Evolutionary conservation across 352 stramenopile genomes (phyloP).

Genomic region (Aphanomyces euteiches): DNA sequence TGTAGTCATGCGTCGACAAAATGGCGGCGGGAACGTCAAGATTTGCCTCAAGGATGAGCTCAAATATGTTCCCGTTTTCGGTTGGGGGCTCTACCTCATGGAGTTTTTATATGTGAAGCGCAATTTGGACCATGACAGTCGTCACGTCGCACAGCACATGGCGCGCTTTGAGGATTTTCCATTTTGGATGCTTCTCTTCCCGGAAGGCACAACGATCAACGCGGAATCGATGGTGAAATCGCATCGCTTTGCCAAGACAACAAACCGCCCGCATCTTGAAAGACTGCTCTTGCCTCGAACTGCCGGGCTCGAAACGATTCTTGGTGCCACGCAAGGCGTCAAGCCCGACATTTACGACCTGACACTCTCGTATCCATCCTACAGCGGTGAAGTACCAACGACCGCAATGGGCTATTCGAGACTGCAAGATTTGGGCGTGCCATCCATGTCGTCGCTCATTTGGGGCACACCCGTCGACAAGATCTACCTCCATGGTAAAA

Average conservation of each 20-base stretch:
- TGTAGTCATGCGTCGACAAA: constrained; percentile 47
- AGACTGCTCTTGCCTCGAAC: constrained; percentile 89
- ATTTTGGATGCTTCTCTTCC: constrained; percentile 88
- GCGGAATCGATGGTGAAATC: constrained; percentile 85
- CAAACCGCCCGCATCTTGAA: constrained; percentile 83
- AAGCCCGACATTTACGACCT: constrained; percentile 92
- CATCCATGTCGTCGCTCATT: constrained; percentile 68
- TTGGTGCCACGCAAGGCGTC: constrained; percentile 72
- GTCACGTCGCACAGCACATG: constrained; percentile 77
- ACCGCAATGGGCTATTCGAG: constrained; percentile 86
- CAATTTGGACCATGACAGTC: constrained; percentile 69
- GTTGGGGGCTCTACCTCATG: constrained; percentile 87
- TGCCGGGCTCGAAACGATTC: constrained; percentile 89
- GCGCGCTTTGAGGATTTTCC: constrained; percentile 75
- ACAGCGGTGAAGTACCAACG: constrained; percentile 80
- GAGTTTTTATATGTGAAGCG: constrained; percentile 88
- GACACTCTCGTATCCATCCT: constrained; percentile 85
- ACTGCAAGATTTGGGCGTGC: constrained; percentile 75
- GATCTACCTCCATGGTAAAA: constrained; percentile 58
- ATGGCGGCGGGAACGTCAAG: constrained; percentile 81
- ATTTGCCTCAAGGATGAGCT: constrained; percentile 90
- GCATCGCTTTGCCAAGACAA: constrained; percentile 81
- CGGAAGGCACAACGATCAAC: constrained; percentile 90
- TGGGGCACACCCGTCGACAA: constrained; percentile 51
- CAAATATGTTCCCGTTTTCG: constrained; percentile 84